Conservation (phyloP, 2,329 filamentous ascomycete species). For the Sclerotinia glacialis region DNA sequence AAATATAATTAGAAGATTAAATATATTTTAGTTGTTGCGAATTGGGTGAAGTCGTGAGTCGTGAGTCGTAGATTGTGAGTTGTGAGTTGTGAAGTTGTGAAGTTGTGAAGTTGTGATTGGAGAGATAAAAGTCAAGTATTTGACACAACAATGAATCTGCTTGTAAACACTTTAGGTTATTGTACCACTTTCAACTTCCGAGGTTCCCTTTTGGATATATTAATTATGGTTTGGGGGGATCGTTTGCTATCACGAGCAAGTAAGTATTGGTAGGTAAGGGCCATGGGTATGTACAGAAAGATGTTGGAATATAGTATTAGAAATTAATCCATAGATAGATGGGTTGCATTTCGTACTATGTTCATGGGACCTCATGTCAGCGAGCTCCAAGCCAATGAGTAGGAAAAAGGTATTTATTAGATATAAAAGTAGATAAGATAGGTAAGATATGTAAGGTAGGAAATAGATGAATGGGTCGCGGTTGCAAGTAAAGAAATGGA, state of each 20-base stretch:
- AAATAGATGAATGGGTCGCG: background rate
- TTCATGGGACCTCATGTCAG: conserved; percentile 9
- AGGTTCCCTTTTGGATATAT: too few relatives aligned
- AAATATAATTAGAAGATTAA: conserved; percentile 6
- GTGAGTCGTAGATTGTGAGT: background rate
- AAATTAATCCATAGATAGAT: background rate
- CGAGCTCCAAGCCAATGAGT: conserved; percentile 1
- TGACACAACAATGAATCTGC: background rate
- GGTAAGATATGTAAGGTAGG: background rate
- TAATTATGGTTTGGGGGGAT: background rate
- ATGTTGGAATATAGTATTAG: background rate
- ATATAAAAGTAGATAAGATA: background rate
- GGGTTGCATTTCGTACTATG: background rate
- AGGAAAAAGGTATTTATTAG: background rate
- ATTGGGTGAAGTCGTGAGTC: background rate
- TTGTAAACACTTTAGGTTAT: background rate
- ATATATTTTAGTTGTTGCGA: background rate
- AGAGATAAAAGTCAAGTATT: background rate
- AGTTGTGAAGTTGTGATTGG: background rate
- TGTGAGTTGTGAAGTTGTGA: background rate
- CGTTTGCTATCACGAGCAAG: background rate
- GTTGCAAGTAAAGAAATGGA: too few relatives aligned
- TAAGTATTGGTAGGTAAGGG: background rate
- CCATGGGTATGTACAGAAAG: background rate
- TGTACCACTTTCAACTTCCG: too few relatives aligned